Base-by-base conservation (phyloP, 192 early-diverging fungal genomes). In the Backusella tuberculispora region DNA sequence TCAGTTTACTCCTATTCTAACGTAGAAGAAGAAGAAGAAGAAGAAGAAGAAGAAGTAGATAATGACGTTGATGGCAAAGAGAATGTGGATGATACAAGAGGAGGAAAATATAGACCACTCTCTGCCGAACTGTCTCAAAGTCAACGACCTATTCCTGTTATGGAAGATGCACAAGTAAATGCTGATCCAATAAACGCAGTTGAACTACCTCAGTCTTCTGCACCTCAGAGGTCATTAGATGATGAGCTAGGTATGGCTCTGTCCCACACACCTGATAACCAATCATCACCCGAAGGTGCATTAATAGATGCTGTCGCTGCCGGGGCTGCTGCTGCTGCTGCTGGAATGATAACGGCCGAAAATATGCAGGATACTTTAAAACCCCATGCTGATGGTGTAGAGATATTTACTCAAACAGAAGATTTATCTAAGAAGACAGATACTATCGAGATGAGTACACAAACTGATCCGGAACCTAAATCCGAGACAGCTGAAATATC, bases 41-140 rank as follows among this genome's bases (percentile, higher is more conserved):
- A 43, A 38, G 53, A 74, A 64, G 77, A 67, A 26, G 63, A 21
- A 12, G 65, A 77, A 17, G 67, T 65, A 56, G 76, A 69, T 4
- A 74, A 70, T 37, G 76, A 78, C 70, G 46, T 65, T 19, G 65
- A 47, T n/a, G 76, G 67, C 1, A 77, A 41, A 24, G 40, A 44
- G 19, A 38, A 44, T 47, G 50, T 38, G 1, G 17, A 56, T 26
- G 65, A 69, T n/a, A 43, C 63, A 2, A 69, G 24, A 72, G 43
- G 24, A 72, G 46, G 15, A n/a, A 64, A 67, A 19, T 74, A 71
- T 56, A 74, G 60, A 14, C 72, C 78, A 21, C 60, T 79, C 17
- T 79, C 78, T 5, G 71, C 69, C 5, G 78, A 79, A 69, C 17
- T 79, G n/a, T 74, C 72, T 19, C 72, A 74, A 37, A 78, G 72